Evolutionary conservation across 371 early-diverging fungal species (phyloP), one percentile per base, ranked within the genome.

Genomic region (Vittaforma corneae): DNA sequence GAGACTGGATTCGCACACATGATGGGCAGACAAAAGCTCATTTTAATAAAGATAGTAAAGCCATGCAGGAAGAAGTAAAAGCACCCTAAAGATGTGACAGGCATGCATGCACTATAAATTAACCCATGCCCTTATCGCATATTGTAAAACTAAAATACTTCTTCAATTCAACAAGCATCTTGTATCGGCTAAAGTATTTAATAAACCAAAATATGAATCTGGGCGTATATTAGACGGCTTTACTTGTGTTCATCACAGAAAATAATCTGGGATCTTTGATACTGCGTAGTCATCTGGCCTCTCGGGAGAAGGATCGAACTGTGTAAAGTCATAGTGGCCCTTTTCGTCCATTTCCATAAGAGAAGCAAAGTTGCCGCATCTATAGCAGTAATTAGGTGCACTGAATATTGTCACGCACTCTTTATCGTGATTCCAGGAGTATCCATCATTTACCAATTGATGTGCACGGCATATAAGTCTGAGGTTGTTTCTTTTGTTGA

Each of bases 381-480:
- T 85, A 78, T 95, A 95, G 74, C 97, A 97, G 77, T 97, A 97
- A 78, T 97, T 97, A 44, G 98, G 98, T 20, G 98, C 98, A 5
- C 88, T 88, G 76, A 95, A 98, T 58, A 98, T 91, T 28, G 99
- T 98, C 1, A 98, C 97, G 5, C 92, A 92, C 68, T 91, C 89
- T 74, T 88, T 84, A 59, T 94, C 93, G 77, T 92, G 93, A 75
- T 88, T 85, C 92, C 92, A 94, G 77, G 88, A 91, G 82, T 91
- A 94, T 4, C 98, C 98, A 83, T 92, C 93, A 93, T 88, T 93
- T 76, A 95, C 97, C 48, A 97, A 84, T 82, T 98, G 97, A 83
- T 97, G 99, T 28, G 95, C 96, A 70, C 99, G 83, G 37, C 93
- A 91, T 78, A 98, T 90, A 56, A 96, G 82, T 9, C 87, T 87